phyloP scores from a whole-genome alignment of 352 stramenopile genomes.

The Pythium oligandrum region DNA sequence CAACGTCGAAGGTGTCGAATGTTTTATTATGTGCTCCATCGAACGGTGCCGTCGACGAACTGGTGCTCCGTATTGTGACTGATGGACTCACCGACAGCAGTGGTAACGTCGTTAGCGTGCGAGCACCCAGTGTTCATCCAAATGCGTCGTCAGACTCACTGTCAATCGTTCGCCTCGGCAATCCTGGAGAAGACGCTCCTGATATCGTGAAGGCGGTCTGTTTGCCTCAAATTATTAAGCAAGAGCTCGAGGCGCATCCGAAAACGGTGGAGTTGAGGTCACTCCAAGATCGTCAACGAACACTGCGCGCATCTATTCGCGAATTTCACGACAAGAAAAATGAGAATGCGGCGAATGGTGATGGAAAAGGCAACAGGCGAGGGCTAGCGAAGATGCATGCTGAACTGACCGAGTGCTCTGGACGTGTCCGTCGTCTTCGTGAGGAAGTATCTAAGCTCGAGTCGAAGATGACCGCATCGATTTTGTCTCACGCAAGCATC shows the following conservation, averaged over 20 bases:
- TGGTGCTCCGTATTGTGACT: slow-evolving; percentile 83
- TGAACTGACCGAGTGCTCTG: slow-evolving; percentile 65
- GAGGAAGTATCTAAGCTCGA: slow-evolving; percentile 78
- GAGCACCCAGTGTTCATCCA: slow-evolving; percentile 62
- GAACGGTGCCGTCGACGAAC: slow-evolving; percentile 88
- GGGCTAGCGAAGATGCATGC: slow-evolving; percentile 63
- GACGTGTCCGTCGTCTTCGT: slow-evolving; percentile 73
- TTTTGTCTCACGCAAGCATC: slow-evolving; percentile 78
- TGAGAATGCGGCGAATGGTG: slow-evolving; percentile 25
- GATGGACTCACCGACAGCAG: slow-evolving; percentile 70
- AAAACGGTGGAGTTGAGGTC: slow-evolving; percentile 63
- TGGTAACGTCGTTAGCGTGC: slow-evolving; percentile 48
- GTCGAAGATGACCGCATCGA: slow-evolving; percentile 61
- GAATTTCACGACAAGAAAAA: slow-evolving; percentile 64
- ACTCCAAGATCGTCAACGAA: slow-evolving; percentile 60
- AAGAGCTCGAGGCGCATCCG: slow-evolving; percentile 74
- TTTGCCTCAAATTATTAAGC: slow-evolving; percentile 77
- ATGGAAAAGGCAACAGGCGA: slow-evolving; percentile 6
- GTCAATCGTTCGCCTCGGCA: slow-evolving; percentile 78
- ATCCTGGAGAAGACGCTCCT: slow-evolving; percentile 69
- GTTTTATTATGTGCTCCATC: slow-evolving; percentile 86
- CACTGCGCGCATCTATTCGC: slow-evolving; percentile 58
- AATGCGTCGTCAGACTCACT: slow-evolving; percentile 42
- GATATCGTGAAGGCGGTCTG: slow-evolving; percentile 71
- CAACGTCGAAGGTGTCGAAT: slow-evolving; percentile 43